Base-by-base conservation (phyloP, 2,329 filamentous ascomycete species). In the Fusarium liriodendri region DNA sequence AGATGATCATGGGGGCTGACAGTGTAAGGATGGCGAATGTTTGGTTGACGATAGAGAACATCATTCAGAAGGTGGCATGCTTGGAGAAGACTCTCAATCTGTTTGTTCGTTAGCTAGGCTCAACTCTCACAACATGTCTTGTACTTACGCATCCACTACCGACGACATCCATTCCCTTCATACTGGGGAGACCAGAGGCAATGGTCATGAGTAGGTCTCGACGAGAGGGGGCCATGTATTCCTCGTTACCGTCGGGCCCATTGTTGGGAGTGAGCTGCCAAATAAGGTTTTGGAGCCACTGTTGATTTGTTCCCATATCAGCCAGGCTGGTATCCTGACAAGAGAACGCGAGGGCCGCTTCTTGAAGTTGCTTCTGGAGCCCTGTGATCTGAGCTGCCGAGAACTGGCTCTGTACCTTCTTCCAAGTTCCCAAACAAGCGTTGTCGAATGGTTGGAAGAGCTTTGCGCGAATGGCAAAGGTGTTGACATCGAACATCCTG, bases 41-140 rank as follows among this genome's bases (percentile, higher is more conserved):
- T 83, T 1, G 90, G 89, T 59, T 91, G 89, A 60, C 91, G 86
- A 10, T 91, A 88, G 64, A 97, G 90, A 38, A 94, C 91, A 72
- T 96, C 93, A 9, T 89, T 92, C 70, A 97, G 86, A 18, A 91
- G 91, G 80, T 89, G 93, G 14, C 93, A 91, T 38, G 95, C 89
- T 74, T 95, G 93, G 76, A 97, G 89, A 14, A 97, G 84, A 80
- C 96, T 96, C 79, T 95, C 94, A 69, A 97, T 90, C 89, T 92
- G 75, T 0, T 3, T 14, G 2, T 11, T 35, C 52, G 66, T 78
- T 61, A 78, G 73, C 55, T n/a, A 10, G 13, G 25, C 8, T 13
- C 9, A 22, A 45, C 14, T 18, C 6, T 25, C 25, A 2, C 18
- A 42, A 10, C 16, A 25, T 37, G 20, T 27, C 13, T 14, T 18